Percentiles rank a stretch among this genome's conserved stretches.
phyloP scores from a whole-genome alignment of 805 yeast species.

The Lachancea sp. region DNA sequence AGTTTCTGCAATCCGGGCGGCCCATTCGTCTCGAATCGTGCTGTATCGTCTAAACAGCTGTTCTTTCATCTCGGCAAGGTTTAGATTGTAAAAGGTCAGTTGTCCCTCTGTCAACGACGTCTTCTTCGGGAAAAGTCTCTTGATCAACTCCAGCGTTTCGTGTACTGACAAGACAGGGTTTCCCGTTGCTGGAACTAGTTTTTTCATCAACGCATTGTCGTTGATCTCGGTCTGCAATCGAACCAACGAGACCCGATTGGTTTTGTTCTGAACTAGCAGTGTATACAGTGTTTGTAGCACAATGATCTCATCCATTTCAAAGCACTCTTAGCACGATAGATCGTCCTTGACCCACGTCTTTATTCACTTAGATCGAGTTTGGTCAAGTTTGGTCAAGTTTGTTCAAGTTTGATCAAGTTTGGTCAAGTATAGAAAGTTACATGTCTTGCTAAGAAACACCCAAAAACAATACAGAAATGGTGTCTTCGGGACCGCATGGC shows the following conservation, averaged over 20 bases:
- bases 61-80: conserved; percentile 18
- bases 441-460: background rate
- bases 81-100: conserved; percentile 28
- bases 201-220: conserved; percentile 24
- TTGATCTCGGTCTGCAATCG: conserved; percentile 30
- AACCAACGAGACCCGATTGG: conserved; percentile 27
- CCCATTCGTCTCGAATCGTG: background rate
- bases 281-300: conserved; percentile 29
- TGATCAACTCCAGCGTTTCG: conserved; percentile 27
- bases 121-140: conserved; percentile 26
- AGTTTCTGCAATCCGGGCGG: conserved; percentile 4
- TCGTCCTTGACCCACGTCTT: too few relatives aligned
- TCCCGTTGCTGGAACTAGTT: conserved; percentile 18
- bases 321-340: too few relatives aligned
- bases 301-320: conserved; percentile 23
- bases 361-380: too few relatives aligned
- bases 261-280: conserved; percentile 15
- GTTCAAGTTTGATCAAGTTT: too few relatives aligned
- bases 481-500: background rate
- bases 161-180: conserved; percentile 25
- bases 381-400: background rate
- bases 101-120: conserved; percentile 31
- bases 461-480: background rate
- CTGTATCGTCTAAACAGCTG: conserved; percentile 16
- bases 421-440: too few relatives aligned